A percentile compares a stretch with the other conserved stretches of the same genome.
Evolutionary conservation across 305 asterid species (phyloP).

Genomic region (Solanum hybrid): DNA sequence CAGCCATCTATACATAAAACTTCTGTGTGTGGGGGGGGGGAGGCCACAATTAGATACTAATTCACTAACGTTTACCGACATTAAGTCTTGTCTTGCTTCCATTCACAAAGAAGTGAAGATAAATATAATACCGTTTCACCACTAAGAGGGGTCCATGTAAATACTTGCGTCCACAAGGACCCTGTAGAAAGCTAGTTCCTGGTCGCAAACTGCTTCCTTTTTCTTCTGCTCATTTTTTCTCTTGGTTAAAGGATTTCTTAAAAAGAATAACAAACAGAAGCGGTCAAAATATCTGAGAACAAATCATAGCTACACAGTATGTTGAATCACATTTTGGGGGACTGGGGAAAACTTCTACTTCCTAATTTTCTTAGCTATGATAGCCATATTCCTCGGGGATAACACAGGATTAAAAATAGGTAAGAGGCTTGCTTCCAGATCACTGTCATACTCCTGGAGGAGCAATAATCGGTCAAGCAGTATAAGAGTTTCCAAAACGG

Average conservation of each 20-base stretch:
- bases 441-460: conserved; percentile 68
- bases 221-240: not conserved
- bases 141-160: not conserved
- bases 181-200: not conserved
- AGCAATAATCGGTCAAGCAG: conserved; percentile 75
- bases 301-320: not conserved
- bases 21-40: not conserved
- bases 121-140: not conserved
- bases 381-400: conserved; percentile 81
- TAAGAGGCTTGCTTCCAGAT: conserved; percentile 35
- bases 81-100: not conserved
- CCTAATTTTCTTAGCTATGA: conserved; percentile 59
- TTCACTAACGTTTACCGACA: not conserved
- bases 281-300: not conserved
- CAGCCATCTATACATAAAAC: not conserved
- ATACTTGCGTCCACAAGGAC: not conserved
- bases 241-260: not conserved
- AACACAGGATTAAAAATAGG: conserved; percentile 69
- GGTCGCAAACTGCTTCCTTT: not conserved
- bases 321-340: not conserved
- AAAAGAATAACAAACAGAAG: not conserved
- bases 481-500: conserved; percentile 69
- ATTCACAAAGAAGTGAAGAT: not conserved
- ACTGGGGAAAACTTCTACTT: not conserved
- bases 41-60: not conserved